These are phyloP conservation scores for Stagonosporopsis tanaceti DNA, from an alignment of 2,329 filamentous ascomycete genomes.

Conservation along the genomic window DNA sequence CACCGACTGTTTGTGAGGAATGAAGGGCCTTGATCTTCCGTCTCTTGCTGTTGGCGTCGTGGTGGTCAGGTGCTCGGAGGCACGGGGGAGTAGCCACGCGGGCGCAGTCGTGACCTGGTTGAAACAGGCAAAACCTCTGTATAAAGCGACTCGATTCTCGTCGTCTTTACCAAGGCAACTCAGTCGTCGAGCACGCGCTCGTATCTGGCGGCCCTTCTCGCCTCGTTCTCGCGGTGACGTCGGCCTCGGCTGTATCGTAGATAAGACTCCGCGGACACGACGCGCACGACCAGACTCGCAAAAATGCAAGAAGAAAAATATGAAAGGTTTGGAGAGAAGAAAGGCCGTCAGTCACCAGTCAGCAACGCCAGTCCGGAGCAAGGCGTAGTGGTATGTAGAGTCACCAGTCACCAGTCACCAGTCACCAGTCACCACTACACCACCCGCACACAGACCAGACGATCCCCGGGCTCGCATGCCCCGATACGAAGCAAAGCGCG, in stretches of 20 bases:
- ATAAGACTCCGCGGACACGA: conserved; percentile 14
- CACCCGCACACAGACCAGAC: conserved; percentile 28
- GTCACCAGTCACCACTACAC: conserved; percentile 8
- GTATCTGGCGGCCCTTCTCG: neutral
- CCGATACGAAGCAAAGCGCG: conserved; percentile 29
- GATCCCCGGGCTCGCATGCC: conserved; percentile 37
- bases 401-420: conserved; percentile 24
- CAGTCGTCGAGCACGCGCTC: neutral
- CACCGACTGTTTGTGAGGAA: conserved; percentile 12
- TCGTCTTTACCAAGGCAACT: neutral
- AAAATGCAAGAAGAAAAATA: neutral
- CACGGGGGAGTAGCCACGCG: conserved; percentile 36
- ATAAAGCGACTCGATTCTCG: neutral
- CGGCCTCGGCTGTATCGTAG: conserved; percentile 13
- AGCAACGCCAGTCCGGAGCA: conserved; percentile 8
- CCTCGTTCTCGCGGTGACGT: conserved; percentile 11
- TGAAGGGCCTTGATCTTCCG: conserved; percentile 9
- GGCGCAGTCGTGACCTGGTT: conserved; percentile 30
- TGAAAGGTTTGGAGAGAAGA: neutral
- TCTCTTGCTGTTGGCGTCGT: neutral
- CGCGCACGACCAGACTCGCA: neutral
- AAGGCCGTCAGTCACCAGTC: conserved; percentile 2
- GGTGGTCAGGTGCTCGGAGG: conserved; percentile 37
- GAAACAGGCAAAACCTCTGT: neutral
- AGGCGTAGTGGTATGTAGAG: conserved; percentile 21